These are phyloP conservation scores for Fusarium graminum DNA, from an alignment of 2,329 filamentous ascomycete genomes.

Conservation along the genomic window DNA sequence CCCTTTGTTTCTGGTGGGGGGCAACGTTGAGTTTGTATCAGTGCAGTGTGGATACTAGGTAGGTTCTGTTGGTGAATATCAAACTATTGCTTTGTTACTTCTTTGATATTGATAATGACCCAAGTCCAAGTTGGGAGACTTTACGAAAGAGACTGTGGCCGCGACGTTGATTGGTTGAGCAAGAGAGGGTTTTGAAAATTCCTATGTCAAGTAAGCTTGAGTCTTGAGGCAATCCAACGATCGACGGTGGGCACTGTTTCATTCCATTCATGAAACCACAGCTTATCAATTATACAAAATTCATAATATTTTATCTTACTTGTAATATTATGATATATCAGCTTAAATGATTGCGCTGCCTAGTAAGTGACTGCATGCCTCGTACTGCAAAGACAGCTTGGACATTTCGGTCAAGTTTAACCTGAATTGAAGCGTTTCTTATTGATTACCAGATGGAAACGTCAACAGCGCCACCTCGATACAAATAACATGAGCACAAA, in stretches of 20 bases:
- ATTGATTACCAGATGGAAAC: slow-evolving; percentile 14
- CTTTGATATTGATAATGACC: slow-evolving; percentile 12
- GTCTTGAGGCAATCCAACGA: slow-evolving; percentile 34
- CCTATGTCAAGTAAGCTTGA: slow-evolving; percentile 16
- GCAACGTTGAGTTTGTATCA: slow-evolving; percentile 14
- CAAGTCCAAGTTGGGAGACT: slow-evolving; percentile 12
- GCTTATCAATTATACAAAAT: not conserved
- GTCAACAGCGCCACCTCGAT: slow-evolving; percentile 5
- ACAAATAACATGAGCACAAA: not conserved
- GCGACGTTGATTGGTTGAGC: slow-evolving; percentile 26
- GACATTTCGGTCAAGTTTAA: not conserved
- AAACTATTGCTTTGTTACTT: slow-evolving; percentile 2
- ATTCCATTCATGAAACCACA: not conserved
- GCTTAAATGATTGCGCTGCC: not conserved
- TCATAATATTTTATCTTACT: not conserved
- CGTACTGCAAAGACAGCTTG: not conserved
- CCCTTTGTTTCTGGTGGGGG: slow-evolving; percentile 36
- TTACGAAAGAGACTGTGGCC: slow-evolving; percentile 29
- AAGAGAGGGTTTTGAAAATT: slow-evolving; percentile 41
- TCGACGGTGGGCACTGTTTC: slow-evolving; percentile 30
- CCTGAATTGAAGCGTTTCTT: not conserved
- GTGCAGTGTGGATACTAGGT: slow-evolving; percentile 21
- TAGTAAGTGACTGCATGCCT: not conserved
- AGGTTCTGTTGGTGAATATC: slow-evolving; percentile 23
- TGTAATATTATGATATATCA: not conserved